Evolutionary conservation across 805 yeast genomes (phyloP).

Genomic region (Zygoascus biomembranicola): DNA sequence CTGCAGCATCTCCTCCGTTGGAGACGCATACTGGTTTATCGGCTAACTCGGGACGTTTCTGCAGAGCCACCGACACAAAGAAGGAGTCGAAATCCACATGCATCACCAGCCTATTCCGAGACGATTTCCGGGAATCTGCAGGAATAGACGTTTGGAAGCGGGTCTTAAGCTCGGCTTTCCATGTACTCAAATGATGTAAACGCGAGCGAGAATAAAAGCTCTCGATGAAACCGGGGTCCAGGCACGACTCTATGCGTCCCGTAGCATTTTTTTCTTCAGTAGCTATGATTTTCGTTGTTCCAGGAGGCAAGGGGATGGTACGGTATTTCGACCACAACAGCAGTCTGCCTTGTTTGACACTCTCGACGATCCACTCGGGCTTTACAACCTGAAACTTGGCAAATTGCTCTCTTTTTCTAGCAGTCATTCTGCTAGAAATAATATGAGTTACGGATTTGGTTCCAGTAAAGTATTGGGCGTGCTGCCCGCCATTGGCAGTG

Average conservation of each 20-base stretch:
- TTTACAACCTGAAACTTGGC: constrained; percentile 63
- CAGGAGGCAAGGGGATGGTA: constrained; percentile 26
- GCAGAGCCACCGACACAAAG: constrained; percentile 77
- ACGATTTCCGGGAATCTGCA: constrained; percentile 17
- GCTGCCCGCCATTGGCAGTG: constrained; percentile 71
- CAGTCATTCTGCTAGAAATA: constrained; percentile 70
- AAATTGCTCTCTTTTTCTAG: constrained; percentile 61
- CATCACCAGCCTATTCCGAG: constrained; percentile 33
- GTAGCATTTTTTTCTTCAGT: neutral
- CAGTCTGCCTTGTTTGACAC: constrained; percentile 40
- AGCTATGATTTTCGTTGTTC: neutral
- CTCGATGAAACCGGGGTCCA: constrained; percentile 65
- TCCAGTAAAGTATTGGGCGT: constrained; percentile 56
- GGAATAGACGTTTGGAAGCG: constrained; percentile 45
- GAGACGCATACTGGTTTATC: constrained; percentile 58
- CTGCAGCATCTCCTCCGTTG: constrained; percentile 45
- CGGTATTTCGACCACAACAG: constrained; percentile 70
- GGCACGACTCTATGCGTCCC: constrained; percentile 41
- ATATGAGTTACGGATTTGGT: constrained; percentile 80
- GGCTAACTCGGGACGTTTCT: constrained; percentile 46
- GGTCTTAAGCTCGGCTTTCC: constrained; percentile 69
- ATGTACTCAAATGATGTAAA: constrained; percentile 77
- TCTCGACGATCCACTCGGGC: constrained; percentile 75
- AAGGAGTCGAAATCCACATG: constrained; percentile 94
- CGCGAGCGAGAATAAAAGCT: constrained; percentile 75